Base-by-base conservation (phyloP, 2,329 filamentous ascomycete genomes). In the Ceratocystis cubensis region DNA sequence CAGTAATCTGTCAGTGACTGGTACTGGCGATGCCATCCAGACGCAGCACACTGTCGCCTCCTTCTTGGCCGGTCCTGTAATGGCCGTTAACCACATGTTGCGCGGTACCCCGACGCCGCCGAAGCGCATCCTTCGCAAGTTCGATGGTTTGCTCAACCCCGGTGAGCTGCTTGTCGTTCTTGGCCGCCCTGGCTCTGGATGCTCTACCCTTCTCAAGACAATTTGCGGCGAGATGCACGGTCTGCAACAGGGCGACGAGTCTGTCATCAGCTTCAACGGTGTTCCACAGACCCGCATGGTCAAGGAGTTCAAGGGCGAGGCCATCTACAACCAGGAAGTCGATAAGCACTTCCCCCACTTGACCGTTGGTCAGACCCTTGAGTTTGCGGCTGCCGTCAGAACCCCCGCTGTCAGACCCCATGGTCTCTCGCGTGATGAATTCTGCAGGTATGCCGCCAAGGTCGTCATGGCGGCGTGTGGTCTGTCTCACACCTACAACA, bases 341-440 rank as follows among this genome's bases (percentile, higher is more conserved):
- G 88, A 91, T 72, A 80, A 87, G 33, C 88, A 92, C 72, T 92
- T 91, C 69, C 85, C 88, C 0, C 86, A 88, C n/a, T 76, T 94
- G 25, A 89, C 86, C 0, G 88, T 92, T 10, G 84, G 86, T 1
- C 81, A 90, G 70, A 93, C 88, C 0, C 78, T 93, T 0, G 80
- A 84, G 63, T 92, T 92, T 72, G 89, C 89, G 0, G 80, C 88
- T 1, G 82, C 85, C 63, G 84, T 85, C 0, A 80, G 87, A 64
- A 88, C 88, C 0, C 88, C 88, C 0, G 82, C 83, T 1, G 82
- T 86, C 64, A 78, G 86, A 1, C 79, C 87, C 33, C 78, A 83
- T 10, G 85, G 83, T 33, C 84, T 89, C 71, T 81, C 80, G 1
- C 80, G 84, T 1, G 73, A 78, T 0, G 81, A 88, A 22, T 87